A percentile compares a stretch with the other conserved stretches of the same genome.
Conservation (phyloP, 345 rosid species). For the Gossypioides kirkii region DNA sequence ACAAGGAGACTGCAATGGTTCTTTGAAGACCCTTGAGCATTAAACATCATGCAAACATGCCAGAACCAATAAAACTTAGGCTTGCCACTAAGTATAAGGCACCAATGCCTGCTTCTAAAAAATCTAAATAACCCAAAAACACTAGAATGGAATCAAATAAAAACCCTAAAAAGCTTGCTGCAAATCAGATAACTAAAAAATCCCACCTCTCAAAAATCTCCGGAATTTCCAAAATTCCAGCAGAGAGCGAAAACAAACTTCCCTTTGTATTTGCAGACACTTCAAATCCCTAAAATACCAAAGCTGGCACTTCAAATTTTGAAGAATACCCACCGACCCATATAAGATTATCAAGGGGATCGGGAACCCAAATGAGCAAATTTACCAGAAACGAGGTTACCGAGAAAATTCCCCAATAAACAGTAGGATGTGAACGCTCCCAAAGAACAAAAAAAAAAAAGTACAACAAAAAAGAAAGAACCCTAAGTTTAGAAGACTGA, state of each 20-base stretch:
- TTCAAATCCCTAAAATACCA: conserved; percentile 22
- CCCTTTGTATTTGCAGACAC: not conserved
- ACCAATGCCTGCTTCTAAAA: conserved; percentile 6
- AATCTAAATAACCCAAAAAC: conserved; percentile 13
- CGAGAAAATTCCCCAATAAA: conserved; percentile 8
- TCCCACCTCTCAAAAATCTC: conserved; percentile 15
- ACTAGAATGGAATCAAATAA: conserved; percentile 18
- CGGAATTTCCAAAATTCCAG: conserved; percentile 5
- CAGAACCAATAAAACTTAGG: conserved; percentile 29
- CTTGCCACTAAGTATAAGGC: not conserved
- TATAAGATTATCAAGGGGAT: conserved; percentile 20
- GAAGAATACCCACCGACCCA: conserved; percentile 20
- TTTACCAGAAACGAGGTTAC: conserved; percentile 8
- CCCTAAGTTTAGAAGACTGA: conserved; percentile 26
- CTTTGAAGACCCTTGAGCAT: conserved; percentile 85
- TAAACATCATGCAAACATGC: conserved; percentile 88
- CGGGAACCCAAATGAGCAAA: conserved; percentile 16
- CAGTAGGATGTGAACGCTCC: conserved; percentile 3
- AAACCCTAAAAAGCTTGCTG: conserved; percentile 24
- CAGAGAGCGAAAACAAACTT: conserved; percentile 13
- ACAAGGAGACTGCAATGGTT: conserved; percentile 85
- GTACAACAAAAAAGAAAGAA: conserved; percentile 24
- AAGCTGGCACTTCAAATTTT: conserved; percentile 7
- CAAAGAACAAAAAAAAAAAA: conserved; percentile 14
- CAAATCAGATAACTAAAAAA: conserved; percentile 22